phyloP scores from a whole-genome alignment of 1,139 yeast species.

The Hansenula lynferdii region DNA sequence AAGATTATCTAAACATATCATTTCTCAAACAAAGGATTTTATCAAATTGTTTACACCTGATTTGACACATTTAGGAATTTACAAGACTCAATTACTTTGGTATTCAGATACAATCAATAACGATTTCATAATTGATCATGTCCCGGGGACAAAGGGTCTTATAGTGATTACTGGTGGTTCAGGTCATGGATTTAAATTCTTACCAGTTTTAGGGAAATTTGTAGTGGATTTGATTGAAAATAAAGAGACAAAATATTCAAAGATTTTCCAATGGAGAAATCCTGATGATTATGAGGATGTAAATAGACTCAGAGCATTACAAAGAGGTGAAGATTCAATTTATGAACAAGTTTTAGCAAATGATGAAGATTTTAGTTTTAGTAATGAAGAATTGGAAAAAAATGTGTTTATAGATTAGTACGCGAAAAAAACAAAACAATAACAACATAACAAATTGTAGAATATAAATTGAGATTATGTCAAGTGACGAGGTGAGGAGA shows the following conservation, averaged over 20 bases:
- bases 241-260: conserved; percentile 22
- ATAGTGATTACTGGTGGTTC: conserved; percentile 41
- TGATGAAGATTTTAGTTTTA: conserved; percentile 10
- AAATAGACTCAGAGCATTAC: conserved; percentile 9
- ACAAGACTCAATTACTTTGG: conserved; percentile 33
- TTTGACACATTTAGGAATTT: conserved; percentile 20
- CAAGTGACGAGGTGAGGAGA: neutral
- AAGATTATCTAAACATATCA: conserved; percentile 14
- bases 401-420: neutral
- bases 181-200: conserved; percentile 38
- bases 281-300: conserved; percentile 21
- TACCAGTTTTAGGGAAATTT: conserved; percentile 35
- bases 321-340: conserved; percentile 10
- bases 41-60: conserved; percentile 25
- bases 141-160: conserved; percentile 28
- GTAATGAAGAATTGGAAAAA: neutral
- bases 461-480: neutral
- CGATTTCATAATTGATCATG: conserved; percentile 37
- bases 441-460: neutral
- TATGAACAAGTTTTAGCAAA: conserved; percentile 11
- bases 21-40: conserved; percentile 23
- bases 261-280: conserved; percentile 32
- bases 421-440: neutral
- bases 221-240: conserved; percentile 29
- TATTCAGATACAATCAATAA: conserved; percentile 40